These are phyloP conservation scores for Leishmania turanica DNA, from an alignment of 208 protist species.

Conservation along the genomic window DNA sequence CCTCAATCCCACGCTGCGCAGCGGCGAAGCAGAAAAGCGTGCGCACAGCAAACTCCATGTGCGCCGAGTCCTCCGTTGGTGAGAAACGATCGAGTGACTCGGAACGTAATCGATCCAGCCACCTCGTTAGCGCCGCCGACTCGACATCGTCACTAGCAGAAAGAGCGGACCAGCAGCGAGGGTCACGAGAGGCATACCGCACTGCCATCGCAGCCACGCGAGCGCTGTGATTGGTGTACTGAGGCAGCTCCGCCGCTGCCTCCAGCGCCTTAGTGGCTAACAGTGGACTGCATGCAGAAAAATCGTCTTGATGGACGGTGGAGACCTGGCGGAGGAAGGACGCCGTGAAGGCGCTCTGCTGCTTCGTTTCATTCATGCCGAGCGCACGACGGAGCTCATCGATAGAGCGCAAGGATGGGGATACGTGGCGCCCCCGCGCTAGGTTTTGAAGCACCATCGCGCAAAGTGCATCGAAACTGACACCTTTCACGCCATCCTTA, in stretches of 20 bases:
- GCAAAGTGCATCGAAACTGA: conserved; percentile 27
- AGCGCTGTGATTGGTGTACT: conserved; percentile 26
- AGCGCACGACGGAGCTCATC: conserved; percentile 17
- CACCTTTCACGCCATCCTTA: not conserved
- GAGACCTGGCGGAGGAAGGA: conserved; percentile 23
- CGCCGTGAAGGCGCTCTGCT: conserved; percentile 12
- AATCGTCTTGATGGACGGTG: conserved; percentile 1
- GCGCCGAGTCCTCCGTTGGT: conserved; percentile 10
- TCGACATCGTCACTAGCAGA: conserved; percentile 9
- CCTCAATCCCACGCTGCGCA: conserved; percentile 24
- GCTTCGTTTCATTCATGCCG: conserved; percentile 8
- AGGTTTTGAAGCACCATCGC: conserved; percentile 1
- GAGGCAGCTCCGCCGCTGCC: conserved; percentile 15
- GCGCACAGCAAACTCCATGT: conserved; percentile 24
- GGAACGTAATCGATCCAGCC: conserved; percentile 19
- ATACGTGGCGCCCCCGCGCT: not conserved
- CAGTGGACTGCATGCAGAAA: conserved; percentile 13
- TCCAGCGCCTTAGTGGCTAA: conserved; percentile 23
- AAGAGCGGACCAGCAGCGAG: conserved; percentile 13
- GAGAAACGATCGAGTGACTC: conserved; percentile 24
- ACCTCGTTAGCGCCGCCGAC: conserved; percentile 9
- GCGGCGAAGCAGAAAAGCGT: conserved; percentile 27
- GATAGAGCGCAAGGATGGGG: conserved; percentile 7
- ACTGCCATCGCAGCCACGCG: conserved; percentile 14
- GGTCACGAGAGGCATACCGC: conserved; percentile 18